These are phyloP conservation scores for Chlorella sp. DNA, from an alignment of 139 green algal genomes.

Conservation along the genomic window DNA sequence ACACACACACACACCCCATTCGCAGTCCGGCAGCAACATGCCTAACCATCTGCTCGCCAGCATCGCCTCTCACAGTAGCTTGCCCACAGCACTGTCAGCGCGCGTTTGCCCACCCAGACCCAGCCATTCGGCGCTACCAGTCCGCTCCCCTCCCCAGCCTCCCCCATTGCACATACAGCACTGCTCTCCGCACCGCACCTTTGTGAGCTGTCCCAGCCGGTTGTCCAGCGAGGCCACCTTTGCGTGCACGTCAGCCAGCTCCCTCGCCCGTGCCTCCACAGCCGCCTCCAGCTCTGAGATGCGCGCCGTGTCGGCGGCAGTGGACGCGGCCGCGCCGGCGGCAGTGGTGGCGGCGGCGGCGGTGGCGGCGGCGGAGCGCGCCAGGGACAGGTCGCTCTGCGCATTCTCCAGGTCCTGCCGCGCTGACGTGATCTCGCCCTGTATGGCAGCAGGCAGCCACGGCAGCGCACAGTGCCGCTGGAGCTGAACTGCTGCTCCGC, in stretches of 20 bases:
- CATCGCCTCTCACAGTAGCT: not conserved
- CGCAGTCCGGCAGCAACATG: not conserved
- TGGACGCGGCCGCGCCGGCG: not conserved
- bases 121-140: too few species aligned
- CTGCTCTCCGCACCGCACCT: too few species aligned
- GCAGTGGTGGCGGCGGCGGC: slow-evolving; percentile 4
- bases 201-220: too few species aligned
- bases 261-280: slow-evolving; percentile 34
- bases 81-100: too few species aligned
- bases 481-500: too few species aligned
- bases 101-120: too few species aligned
- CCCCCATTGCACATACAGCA: too few species aligned
- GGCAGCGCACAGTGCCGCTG: not conserved
- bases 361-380: slow-evolving; percentile 11
- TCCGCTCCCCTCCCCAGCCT: too few species aligned
- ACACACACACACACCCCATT: not conserved
- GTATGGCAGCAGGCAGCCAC: not conserved
- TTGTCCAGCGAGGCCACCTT: too few species aligned
- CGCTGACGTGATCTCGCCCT: slow-evolving; percentile 21
- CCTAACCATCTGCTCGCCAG: not conserved
- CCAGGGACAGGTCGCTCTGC: slow-evolving; percentile 19
- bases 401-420: slow-evolving; percentile 44
- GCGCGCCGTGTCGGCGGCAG: slow-evolving; percentile 14
- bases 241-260: slow-evolving; percentile 37
- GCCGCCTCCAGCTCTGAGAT: slow-evolving; percentile 34